Conservation (phyloP, 345 rosid genomes). For the Ceriops decandra region DNA sequence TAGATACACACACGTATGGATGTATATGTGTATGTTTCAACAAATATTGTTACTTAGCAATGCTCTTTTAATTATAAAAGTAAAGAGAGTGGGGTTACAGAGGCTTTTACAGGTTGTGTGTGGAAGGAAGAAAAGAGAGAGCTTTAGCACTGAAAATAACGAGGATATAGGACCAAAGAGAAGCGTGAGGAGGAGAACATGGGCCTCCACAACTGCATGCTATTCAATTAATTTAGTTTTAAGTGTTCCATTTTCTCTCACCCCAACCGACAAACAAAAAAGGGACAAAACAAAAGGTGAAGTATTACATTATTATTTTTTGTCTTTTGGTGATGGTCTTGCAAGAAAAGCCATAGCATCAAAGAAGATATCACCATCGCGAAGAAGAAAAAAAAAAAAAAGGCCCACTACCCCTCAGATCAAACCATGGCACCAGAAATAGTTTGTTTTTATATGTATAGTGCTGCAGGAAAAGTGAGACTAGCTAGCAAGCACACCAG, state of each 20-base stretch:
- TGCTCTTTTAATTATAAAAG: background rate
- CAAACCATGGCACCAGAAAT: conserved; percentile 13
- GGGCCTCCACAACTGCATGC: conserved; percentile 31
- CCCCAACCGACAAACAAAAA: too few relatives aligned
- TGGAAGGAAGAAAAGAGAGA: background rate
- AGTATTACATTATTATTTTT: background rate
- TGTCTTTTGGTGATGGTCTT: background rate
- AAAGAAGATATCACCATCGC: conserved; percentile 20
- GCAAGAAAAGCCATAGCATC: conserved; percentile 6
- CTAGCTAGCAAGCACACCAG: background rate
- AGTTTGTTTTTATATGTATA: conserved; percentile 6
- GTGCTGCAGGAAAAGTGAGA: background rate
- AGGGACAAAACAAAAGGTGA: too few relatives aligned
- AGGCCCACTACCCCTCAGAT: conserved; percentile 18
- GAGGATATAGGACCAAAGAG: conserved; percentile 14
- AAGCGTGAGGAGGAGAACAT: conserved; percentile 18
- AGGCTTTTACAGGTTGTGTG: conserved; percentile 34
- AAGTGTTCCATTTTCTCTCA: too few relatives aligned
- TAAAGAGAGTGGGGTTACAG: conserved; percentile 2
- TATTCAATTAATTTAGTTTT: background rate
- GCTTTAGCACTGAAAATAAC: conserved; percentile 41
- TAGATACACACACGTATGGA: too few relatives aligned
- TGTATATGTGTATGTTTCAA: too few relatives aligned
- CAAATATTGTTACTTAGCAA: background rate
- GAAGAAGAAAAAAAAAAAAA: background rate